Conservation (phyloP, 257 asterid species). For the Pogostemon cablin region DNA sequence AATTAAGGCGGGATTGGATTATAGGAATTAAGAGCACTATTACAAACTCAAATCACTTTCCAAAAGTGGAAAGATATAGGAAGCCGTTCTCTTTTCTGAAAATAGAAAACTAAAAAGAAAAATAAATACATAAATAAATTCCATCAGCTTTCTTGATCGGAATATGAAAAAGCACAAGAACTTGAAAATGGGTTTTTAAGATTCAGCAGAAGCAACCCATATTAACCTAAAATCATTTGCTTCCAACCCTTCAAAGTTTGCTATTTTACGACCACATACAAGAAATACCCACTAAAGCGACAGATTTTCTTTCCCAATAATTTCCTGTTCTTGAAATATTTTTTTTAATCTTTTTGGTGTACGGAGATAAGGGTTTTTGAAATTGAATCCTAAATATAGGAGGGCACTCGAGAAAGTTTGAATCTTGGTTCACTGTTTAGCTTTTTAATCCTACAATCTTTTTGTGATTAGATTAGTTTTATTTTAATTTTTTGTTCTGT, state of each 20-base stretch:
- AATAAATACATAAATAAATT: slow-evolving; percentile 5
- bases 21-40: slow-evolving; percentile 34
- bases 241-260: slow-evolving; percentile 26
- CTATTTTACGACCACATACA: slow-evolving; percentile 9
- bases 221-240: slow-evolving; percentile 12
- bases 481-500: not conserved
- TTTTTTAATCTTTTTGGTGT: not conserved
- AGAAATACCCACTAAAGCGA: slow-evolving; percentile 20
- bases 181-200: slow-evolving; percentile 40
- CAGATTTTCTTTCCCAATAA: slow-evolving; percentile 25
- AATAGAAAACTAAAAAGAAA: slow-evolving; percentile 20
- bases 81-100: slow-evolving; percentile 41
- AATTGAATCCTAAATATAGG: slow-evolving; percentile 15
- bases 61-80: slow-evolving; percentile 40
- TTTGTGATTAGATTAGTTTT: not conserved
- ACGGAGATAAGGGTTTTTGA: slow-evolving; percentile 19
- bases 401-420: slow-evolving; percentile 8
- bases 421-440: slow-evolving; percentile 1
- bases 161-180: slow-evolving; percentile 30
- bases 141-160: slow-evolving; percentile 29
- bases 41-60: slow-evolving; percentile 35
- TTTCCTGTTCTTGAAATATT: not conserved
- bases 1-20: slow-evolving; percentile 76
- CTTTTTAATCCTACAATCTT: slow-evolving; percentile 9
- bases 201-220: slow-evolving; percentile 14